Percentiles rank a stretch among this genome's conserved stretches.
Evolutionary conservation across 768 basidiomycete species (phyloP).

Genomic region (Fistulinella prunicolor): DNA sequence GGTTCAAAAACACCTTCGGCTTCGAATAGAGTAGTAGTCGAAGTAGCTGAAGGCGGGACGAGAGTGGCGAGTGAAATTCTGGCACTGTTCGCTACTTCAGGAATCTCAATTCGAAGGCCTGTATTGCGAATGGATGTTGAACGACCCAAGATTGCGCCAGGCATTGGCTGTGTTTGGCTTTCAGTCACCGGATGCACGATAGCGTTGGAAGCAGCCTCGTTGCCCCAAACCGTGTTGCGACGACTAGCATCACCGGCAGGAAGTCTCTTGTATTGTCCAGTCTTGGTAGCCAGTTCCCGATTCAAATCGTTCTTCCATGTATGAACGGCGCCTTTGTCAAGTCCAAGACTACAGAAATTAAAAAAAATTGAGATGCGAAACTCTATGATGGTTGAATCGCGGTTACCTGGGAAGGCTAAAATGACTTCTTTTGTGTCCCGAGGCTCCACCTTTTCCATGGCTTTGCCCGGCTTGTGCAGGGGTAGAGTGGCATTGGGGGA

Average conservation of each 20-base stretch:
- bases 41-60: constrained; percentile 52
- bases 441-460: constrained; percentile 41
- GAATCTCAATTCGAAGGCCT: constrained; percentile 51
- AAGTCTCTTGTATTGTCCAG: constrained; percentile 38
- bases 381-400: too few species aligned
- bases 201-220: constrained; percentile 37
- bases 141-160: constrained; percentile 28
- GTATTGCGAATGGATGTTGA: constrained; percentile 42
- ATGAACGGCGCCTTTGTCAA: constrained; percentile 57
- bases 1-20: constrained; percentile 22
- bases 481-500: constrained; percentile 59
- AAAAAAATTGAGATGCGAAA: not conserved
- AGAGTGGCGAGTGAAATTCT: constrained; percentile 50
- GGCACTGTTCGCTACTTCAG: constrained; percentile 45
- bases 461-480: constrained; percentile 42
- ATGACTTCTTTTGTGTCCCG: constrained; percentile 58
- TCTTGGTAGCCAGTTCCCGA: constrained; percentile 44
- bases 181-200: constrained; percentile 30
- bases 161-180: constrained; percentile 36
- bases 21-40: constrained; percentile 62
- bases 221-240: constrained; percentile 49
- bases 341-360: constrained; percentile 46
- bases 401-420: constrained; percentile 61
- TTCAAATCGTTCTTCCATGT: constrained; percentile 58
- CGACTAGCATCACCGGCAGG: constrained; percentile 41